Evolutionary conservation across 2,329 filamentous ascomycete genomes (phyloP).

Genomic region (Tolypocladium capitatum): DNA sequence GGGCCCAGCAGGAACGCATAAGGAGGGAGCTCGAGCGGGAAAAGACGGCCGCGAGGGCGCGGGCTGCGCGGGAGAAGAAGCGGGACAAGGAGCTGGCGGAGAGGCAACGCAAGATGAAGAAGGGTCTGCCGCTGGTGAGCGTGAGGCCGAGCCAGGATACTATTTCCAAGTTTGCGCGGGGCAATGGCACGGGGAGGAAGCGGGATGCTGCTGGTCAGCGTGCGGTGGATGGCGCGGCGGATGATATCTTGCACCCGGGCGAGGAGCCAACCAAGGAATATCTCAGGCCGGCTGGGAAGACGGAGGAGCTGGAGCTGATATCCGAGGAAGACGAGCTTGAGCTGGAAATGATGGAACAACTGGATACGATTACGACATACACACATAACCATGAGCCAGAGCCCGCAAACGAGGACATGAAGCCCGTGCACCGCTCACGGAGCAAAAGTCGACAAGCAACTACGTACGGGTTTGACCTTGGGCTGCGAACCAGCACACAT

Average conservation of each 20-base stretch:
- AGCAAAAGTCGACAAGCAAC: conserved; percentile 1
- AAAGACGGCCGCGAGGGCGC: conserved; percentile 33
- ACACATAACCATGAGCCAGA: background rate
- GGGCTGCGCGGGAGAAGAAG: conserved; percentile 38
- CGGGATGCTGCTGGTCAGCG: conserved; percentile 8
- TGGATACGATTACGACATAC: conserved; percentile 3
- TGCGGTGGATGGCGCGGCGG: background rate
- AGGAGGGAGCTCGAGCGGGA: conserved; percentile 37
- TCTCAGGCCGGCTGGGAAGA: background rate
- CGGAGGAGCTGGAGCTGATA: conserved; percentile 6
- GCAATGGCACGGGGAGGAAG: conserved; percentile 18
- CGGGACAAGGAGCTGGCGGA: conserved; percentile 38
- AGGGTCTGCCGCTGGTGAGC: conserved; percentile 38
- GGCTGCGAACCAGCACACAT: background rate
- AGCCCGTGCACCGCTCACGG: background rate
- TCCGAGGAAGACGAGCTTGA: conserved; percentile 14
- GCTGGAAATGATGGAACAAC: conserved; percentile 7
- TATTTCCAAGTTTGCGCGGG: conserved; percentile 37
- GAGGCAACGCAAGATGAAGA: conserved; percentile 34
- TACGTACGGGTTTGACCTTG: background rate
- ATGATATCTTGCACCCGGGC: background rate
- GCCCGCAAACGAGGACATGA: conserved; percentile 7
- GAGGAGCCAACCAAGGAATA: background rate
- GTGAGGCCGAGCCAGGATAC: conserved; percentile 44
- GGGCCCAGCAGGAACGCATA: conserved; percentile 40